These are phyloP conservation scores for Chrysoporthe cubensis DNA, from an alignment of 2,329 filamentous ascomycete genomes.

Conservation along the genomic window DNA sequence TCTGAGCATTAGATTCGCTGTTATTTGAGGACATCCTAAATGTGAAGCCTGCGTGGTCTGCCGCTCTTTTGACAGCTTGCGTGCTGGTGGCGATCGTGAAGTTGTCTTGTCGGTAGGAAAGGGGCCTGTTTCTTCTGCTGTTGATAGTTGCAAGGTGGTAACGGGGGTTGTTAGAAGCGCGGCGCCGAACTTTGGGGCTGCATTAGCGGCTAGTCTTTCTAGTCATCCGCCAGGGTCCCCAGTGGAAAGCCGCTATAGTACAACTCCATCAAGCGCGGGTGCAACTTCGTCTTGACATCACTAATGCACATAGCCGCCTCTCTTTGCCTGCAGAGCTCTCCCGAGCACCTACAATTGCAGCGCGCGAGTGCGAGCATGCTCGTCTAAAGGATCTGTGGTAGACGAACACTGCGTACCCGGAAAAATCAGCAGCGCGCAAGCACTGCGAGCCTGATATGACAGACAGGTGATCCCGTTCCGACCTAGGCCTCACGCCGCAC, in stretches of 20 bases:
- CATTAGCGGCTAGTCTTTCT: conserved; percentile 1
- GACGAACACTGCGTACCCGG: background rate
- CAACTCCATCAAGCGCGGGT: background rate
- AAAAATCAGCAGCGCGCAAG: background rate
- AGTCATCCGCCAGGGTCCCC: background rate
- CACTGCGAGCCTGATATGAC: conserved; percentile 21
- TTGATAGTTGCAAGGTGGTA: conserved; percentile 4
- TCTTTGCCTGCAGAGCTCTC: background rate
- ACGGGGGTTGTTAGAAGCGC: background rate
- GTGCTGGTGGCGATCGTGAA: background rate
- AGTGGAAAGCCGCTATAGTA: background rate
- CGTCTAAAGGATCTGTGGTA: background rate
- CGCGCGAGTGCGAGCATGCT: background rate
- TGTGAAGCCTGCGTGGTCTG: background rate
- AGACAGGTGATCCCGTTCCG: conserved; percentile 16
- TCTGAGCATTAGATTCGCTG: conserved; percentile 24
- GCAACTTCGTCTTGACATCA: background rate
- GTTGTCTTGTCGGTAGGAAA: background rate
- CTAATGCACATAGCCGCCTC: background rate
- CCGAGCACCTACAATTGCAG: background rate
- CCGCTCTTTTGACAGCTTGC: background rate
- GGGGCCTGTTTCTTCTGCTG: background rate
- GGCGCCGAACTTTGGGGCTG: conserved; percentile 5
- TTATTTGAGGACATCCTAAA: conserved; percentile 27
- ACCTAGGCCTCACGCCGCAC: conserved; percentile 20